Base-by-base conservation (phyloP, 192 early-diverging fungal genomes). In the Kickxella alabastrina region DNA sequence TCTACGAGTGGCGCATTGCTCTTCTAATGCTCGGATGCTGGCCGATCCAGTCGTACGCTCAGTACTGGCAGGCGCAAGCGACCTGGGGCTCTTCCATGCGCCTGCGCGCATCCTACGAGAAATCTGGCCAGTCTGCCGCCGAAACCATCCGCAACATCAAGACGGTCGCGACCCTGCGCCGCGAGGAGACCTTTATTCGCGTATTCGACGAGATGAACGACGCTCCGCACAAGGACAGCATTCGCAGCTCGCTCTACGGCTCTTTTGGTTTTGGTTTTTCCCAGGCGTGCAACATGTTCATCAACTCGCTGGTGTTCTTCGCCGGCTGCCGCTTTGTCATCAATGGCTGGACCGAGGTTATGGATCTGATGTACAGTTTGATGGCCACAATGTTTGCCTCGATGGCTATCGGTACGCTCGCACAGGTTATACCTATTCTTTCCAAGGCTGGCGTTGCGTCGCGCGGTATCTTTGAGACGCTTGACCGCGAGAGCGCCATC, bases 361-460 rank as follows among this genome's bases (percentile, higher is more conserved):
- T 46, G 14, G 9, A 52, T 5, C 78, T 88, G 76, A 73, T 82
- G 39, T 49, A 59, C 26, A 82, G 79, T 15, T 76, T 91, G 64
- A 80, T 84, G 40, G 75, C 82, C n/a, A 82, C 89, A 29, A 77
- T 91, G 52, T 77, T 87, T 43, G 77, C 75, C 22, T 79, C 80
- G 36, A 59, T 78, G 37, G 53, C 56, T 40, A 38, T 87, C 47
- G 83, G 82, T 12, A 32, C 12, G 31, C 31, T 32, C 31, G 31
- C 31, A 24, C 74, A 82, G 21, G 81, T 88, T 42, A 70, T 83
- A 21, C 82, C 90, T 12, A 87, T 85, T 53, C 79, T 78, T 23
- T 82, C 87, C 44, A 91, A 92, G 67, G 92, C 86, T 31, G 89
- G 88, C 40, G 65, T 86, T 22, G 85, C 92, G 14, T 87, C 91